Evolutionary conservation across 306 rosid genomes (phyloP).

Genomic region (Cicer yamashitae): DNA sequence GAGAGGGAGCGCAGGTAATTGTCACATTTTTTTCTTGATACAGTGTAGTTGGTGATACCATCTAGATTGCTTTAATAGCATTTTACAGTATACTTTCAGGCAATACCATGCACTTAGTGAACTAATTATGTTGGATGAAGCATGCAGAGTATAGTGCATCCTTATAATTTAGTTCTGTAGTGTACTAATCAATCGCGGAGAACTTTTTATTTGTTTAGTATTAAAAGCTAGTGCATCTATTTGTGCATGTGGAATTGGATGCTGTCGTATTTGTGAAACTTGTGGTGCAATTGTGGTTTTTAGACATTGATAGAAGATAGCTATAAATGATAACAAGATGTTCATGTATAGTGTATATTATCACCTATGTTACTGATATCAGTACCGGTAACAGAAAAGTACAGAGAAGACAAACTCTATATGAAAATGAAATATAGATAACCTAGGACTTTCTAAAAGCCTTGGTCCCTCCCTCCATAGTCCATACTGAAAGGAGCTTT

Average conservation of each 20-base stretch:
- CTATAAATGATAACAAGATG: constrained; percentile 15
- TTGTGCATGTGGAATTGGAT: neutral
- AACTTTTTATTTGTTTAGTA: constrained; percentile 5
- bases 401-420: constrained; percentile 35
- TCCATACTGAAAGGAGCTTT: neutral
- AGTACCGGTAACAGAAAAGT: constrained; percentile 2
- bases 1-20: constrained; percentile 99
- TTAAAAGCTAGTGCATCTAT: constrained; percentile 40
- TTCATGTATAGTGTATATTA: neutral
- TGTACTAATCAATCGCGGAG: neutral
- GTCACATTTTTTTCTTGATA: constrained; percentile 40
- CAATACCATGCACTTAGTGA: constrained; percentile 22
- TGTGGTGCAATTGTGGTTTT: constrained; percentile 15
- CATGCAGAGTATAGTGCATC: constrained; percentile 15
- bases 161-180: constrained; percentile 14
- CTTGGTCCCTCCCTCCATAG: neutral
- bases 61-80: constrained; percentile 28
- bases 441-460: neutral
- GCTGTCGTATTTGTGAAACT: constrained; percentile 23
- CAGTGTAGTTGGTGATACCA: constrained; percentile 34
- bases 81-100: constrained; percentile 21
- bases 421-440: constrained; percentile 16
- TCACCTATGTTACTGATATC: constrained; percentile 24
- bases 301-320: constrained; percentile 32
- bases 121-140: constrained; percentile 39